Evolutionary conservation across 768 basidiomycete species (phyloP), one percentile per base, ranked within the genome.

Genomic region (Multifurca ochricompacta): DNA sequence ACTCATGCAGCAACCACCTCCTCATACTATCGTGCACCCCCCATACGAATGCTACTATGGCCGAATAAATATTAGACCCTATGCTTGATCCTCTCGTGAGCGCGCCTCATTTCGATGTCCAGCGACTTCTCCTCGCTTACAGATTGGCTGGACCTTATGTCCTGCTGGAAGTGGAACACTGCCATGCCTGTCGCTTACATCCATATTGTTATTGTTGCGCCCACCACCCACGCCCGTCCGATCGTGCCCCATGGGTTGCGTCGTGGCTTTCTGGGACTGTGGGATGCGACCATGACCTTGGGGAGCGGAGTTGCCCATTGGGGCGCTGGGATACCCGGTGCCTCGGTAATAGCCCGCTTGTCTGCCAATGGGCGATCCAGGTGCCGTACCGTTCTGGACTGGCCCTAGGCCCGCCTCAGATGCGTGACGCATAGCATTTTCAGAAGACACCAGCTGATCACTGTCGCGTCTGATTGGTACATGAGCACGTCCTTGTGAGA

Each of bases 341-440:
- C 44, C 55, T 50, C 50, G 40, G 55, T 47, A 30, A 56, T 56
- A 52, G 0, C 43, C 36, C 39, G 39, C 34, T 19, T 40, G 45
- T 47, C 39, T 52, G 55, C 52, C 49, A 47, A 52, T 25, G 37
- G 44, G 18, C 39, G 50, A 56, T 56, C 55, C 55, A 47, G 55
- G 49, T 47, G 44, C 43, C 10, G 32, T 27, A 16, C 36, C 42
- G 43, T 56, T 56, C 55, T 56, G 55, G 55, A 47, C 50, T 56
- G 55, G 45, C 55, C 55, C 55, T 56, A 56, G 55, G 42, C 55
- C 50, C 44, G 44, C 39, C 32, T 52, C 55, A 10, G 55, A 31
- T 35, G 55, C 34, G 50, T 52, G 55, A 45, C 23, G 50, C 39
- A 36, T 13, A 30, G 45, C 45, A 47, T 31, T 41, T 40, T 56